Conservation (phyloP, 305 asterid genomes). For the Coffea humblotiana region DNA sequence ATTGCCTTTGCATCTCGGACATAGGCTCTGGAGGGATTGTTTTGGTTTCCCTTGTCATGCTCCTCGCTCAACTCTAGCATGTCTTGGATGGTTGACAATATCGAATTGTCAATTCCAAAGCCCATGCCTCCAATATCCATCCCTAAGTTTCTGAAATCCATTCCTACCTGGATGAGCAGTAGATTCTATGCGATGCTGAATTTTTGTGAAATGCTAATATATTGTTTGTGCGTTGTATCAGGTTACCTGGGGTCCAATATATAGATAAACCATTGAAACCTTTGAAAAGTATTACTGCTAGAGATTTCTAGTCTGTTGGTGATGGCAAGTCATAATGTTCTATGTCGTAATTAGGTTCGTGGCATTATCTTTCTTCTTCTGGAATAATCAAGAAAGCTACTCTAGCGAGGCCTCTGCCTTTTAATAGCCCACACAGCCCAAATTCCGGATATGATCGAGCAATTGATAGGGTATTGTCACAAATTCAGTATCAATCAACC, state of each 20-base stretch:
- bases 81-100: conserved; percentile 32
- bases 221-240: too few species aligned
- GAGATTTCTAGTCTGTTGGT: conserved; percentile 15
- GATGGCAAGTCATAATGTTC: too few species aligned
- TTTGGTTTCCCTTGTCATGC: conserved; percentile 15
- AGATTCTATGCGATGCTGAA: too few species aligned
- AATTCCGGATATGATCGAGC: too few species aligned
- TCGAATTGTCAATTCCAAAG: conserved; percentile 24
- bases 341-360: too few species aligned
- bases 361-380: neutral
- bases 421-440: too few species aligned
- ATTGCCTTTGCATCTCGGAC: conserved; percentile 35
- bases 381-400: conserved; percentile 4
- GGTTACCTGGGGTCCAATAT: too few species aligned
- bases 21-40: conserved; percentile 27
- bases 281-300: neutral
- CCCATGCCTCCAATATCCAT: conserved; percentile 22
- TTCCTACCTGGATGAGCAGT: neutral
- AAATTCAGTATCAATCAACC: neutral
- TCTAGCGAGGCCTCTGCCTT: too few species aligned
- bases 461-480: too few species aligned
- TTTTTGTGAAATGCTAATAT: too few species aligned
- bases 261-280: too few species aligned
- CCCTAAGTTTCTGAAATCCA: neutral
- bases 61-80: conserved; percentile 31